Evolutionary conservation across 305 asterid genomes (phyloP).

Genomic region (Solanum aculeatissimum): DNA sequence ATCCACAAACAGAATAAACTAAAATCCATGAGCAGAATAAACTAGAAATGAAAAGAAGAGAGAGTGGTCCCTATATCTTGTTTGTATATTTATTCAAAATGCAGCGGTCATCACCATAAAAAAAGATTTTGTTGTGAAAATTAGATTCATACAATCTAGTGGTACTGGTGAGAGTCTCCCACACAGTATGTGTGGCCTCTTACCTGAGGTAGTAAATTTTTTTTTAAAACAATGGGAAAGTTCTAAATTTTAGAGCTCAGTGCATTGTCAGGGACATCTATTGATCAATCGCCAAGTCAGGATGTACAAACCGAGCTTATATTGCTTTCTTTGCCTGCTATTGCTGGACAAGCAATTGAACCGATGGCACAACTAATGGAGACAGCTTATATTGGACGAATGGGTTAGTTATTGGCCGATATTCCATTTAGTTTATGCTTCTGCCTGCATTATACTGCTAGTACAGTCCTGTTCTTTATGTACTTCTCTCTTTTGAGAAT

Average conservation of each 20-base stretch:
- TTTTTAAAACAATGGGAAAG: not conserved
- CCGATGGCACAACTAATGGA: constrained; percentile 40
- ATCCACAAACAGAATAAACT: no score
- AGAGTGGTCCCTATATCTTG: not conserved
- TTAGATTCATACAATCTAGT: not conserved
- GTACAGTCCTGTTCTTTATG: not conserved
- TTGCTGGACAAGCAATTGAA: constrained; percentile 38
- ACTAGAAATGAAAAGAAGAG: no score
- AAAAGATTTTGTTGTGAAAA: not conserved
- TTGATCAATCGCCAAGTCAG: not conserved
- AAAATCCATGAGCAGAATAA: no score
- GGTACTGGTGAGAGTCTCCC: not conserved
- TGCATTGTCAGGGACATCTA: constrained; percentile 13
- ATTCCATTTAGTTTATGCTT: not conserved
- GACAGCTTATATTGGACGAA: constrained; percentile 32
- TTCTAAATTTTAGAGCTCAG: constrained; percentile 6
- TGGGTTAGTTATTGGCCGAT: constrained; percentile 8
- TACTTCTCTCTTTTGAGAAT: not conserved
- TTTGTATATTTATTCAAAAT: not conserved
- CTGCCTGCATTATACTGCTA: not conserved
- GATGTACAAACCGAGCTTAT: constrained; percentile 21
- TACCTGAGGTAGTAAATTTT: not conserved
- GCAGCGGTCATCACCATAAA: not conserved
- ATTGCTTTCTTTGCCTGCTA: constrained; percentile 30
- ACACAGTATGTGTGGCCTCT: not conserved